Evolutionary conservation across 164 flowering plant species (phyloP).

Genomic region (Umbilicus rupestris): DNA sequence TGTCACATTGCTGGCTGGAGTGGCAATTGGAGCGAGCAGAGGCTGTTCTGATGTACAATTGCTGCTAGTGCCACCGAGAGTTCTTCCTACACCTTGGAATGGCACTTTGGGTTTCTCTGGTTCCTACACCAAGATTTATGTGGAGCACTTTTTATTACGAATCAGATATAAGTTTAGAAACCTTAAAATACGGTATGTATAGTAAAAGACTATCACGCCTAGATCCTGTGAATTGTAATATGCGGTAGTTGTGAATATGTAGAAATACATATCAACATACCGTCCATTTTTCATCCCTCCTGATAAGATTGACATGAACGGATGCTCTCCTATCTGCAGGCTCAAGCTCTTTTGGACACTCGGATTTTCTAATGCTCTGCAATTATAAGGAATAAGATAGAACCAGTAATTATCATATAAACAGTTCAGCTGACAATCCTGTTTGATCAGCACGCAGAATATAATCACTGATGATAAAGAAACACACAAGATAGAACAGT

Average conservation of each 20-base stretch:
- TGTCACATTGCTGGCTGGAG: conserved; percentile 27
- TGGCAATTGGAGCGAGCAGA: conserved; percentile 17
- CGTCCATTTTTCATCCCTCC: conserved; percentile 54
- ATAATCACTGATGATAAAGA: neutral
- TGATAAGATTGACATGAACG: conserved; percentile 59
- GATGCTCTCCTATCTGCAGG: conserved; percentile 56
- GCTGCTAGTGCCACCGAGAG: conserved; percentile 61
- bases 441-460: neutral
- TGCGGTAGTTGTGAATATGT: neutral
- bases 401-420: neutral
- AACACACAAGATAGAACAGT: neutral
- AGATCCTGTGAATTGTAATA: neutral
- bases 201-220: neutral
- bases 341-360: conserved; percentile 81
- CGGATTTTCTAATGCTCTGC: conserved; percentile 80
- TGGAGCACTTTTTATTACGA: neutral
- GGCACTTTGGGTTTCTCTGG: conserved; percentile 45
- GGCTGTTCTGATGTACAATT: conserved; percentile 21
- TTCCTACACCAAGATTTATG: conserved; percentile 32
- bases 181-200: neutral
- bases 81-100: conserved; percentile 83
- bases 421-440: neutral
- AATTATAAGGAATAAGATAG: conserved; percentile 7
- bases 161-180: neutral
- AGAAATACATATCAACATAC: conserved; percentile 26